Conservation (phyloP, 345 rosid species). For the Cardamine occulta region DNA sequence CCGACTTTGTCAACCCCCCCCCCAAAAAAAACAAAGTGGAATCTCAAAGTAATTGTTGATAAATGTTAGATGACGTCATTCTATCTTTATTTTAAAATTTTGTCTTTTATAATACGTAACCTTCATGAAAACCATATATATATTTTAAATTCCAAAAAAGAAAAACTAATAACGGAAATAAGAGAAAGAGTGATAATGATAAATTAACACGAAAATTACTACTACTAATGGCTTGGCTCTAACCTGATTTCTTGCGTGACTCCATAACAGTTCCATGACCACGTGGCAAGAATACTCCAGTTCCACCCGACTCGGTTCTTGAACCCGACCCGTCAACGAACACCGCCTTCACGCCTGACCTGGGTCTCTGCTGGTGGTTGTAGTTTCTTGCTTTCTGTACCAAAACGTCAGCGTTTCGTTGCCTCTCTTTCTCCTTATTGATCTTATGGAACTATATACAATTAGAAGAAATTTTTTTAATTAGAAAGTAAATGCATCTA, state of each 20-base stretch:
- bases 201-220: background rate
- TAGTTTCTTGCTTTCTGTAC: slow-evolving; percentile 27
- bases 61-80: slow-evolving; percentile 25
- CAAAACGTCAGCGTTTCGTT: slow-evolving; percentile 45
- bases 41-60: slow-evolving; percentile 20
- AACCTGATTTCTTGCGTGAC: slow-evolving; percentile 69
- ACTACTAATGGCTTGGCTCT: background rate
- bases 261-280: slow-evolving; percentile 46
- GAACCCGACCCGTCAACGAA: slow-evolving; percentile 58
- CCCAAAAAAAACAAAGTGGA: slow-evolving; percentile 25
- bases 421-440: slow-evolving; percentile 52
- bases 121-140: slow-evolving; percentile 2
- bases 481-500: background rate
- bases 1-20: slow-evolving; percentile 29
- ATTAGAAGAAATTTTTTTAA: background rate
- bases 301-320: slow-evolving; percentile 62
- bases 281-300: slow-evolving; percentile 92
- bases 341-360: slow-evolving; percentile 68
- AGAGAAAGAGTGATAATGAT: slow-evolving; percentile 3
- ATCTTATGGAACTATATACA: slow-evolving; percentile 45
- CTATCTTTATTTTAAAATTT: background rate
- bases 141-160: background rate
- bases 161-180: background rate
- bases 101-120: slow-evolving; percentile 26
- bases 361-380: slow-evolving; percentile 38